A percentile compares a stretch with the other conserved stretches of the same genome.
Evolutionary conservation across 345 rosid genomes (phyloP).

Genomic region (Gynandropsis gynandra): DNA sequence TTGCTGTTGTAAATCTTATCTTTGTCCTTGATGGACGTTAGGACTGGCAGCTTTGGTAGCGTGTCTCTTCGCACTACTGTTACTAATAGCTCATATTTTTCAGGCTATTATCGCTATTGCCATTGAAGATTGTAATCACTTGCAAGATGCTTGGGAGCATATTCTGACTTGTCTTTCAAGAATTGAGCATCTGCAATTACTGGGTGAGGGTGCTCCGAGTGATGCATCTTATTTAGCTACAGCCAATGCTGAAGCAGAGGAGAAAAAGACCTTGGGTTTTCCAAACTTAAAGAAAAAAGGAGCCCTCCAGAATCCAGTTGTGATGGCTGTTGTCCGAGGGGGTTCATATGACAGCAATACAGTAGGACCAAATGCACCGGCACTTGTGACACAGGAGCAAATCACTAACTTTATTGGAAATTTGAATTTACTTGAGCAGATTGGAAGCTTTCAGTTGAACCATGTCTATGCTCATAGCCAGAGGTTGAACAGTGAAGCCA

Average conservation of each 20-base stretch:
- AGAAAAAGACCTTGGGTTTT: conserved; percentile 51
- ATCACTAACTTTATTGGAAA: conserved; percentile 70
- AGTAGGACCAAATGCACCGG: conserved; percentile 53
- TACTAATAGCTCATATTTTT: conserved; percentile 17
- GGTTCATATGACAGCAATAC: conserved; percentile 85
- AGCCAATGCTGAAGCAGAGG: conserved; percentile 61
- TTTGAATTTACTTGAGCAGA: conserved; percentile 95
- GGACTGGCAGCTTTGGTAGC: conserved; percentile 1
- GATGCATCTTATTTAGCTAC: conserved; percentile 75
- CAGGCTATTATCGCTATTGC: conserved; percentile 93
- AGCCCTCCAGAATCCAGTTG: conserved; percentile 80
- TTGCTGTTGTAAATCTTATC: conserved; percentile 10
- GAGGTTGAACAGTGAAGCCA: conserved; percentile 85
- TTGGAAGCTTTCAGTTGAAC: conserved; percentile 84
- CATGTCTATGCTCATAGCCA: conserved; percentile 96
- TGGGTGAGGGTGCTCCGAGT: conserved; percentile 95
- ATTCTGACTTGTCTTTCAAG: conserved; percentile 91
- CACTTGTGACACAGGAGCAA: conserved; percentile 70
- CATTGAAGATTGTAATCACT: conserved; percentile 90
- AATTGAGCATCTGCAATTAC: conserved; percentile 84
- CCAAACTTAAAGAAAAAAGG: conserved; percentile 81
- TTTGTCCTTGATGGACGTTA: conserved; percentile 4
- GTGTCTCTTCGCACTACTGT: conserved; percentile 8
- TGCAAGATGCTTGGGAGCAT: conserved; percentile 97
- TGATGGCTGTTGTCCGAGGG: conserved; percentile 96